Evolutionary conservation across 176 grass and related monocot species (phyloP).

Genomic region (Rhynchospora pubera): DNA sequence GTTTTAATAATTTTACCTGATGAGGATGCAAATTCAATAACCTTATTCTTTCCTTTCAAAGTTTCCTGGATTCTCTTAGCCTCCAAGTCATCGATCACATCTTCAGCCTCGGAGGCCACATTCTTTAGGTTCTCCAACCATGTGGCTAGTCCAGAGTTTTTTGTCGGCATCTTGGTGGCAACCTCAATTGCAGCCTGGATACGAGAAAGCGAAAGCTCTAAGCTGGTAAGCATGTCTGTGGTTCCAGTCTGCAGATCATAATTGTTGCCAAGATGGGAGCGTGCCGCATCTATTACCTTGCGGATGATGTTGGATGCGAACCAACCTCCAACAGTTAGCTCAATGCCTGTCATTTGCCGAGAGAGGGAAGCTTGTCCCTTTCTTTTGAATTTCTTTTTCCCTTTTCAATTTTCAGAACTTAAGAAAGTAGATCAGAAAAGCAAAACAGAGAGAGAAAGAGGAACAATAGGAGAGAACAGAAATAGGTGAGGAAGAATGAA

Average conservation of each 20-base stretch:
- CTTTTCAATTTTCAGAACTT: too few species aligned
- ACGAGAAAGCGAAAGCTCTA: not conserved
- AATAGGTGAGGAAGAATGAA: too few species aligned
- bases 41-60: not conserved
- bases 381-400: too few species aligned
- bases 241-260: not conserved
- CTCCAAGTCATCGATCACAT: slow-evolving; percentile 33
- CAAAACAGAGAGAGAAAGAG: too few species aligned
- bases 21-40: not conserved
- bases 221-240: not conserved
- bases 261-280: not conserved
- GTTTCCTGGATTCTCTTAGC: not conserved
- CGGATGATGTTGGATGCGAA: not conserved
- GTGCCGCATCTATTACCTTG: not conserved
- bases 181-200: slow-evolving; percentile 1
- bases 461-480: too few species aligned
- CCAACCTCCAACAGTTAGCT: slow-evolving; percentile 5
- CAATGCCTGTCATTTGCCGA: not conserved
- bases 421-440: too few species aligned
- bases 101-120: slow-evolving; percentile 19
- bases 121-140: slow-evolving; percentile 6
- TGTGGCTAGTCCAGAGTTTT: not conserved
- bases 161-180: not conserved
- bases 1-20: not conserved
- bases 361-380: too few species aligned